A percentile compares a stretch with the other conserved stretches of the same genome.
Conservation (phyloP, 2,329 filamentous ascomycete species). For the Epichloe gansuensis region DNA sequence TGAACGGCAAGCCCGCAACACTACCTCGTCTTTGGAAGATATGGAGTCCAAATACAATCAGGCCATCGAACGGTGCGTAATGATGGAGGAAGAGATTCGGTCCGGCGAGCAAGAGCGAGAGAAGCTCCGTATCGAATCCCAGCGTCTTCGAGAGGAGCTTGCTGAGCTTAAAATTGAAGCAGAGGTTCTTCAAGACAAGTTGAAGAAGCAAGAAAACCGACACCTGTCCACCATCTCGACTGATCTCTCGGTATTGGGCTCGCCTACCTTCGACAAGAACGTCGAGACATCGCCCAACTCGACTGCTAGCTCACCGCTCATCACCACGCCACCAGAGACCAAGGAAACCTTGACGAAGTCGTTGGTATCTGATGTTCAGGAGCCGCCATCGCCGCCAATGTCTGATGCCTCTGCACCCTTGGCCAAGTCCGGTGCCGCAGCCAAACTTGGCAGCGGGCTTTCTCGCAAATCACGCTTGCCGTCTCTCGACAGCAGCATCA, state of each 20-base stretch:
- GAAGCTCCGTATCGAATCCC: slow-evolving; percentile 74
- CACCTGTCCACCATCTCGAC: slow-evolving; percentile 49
- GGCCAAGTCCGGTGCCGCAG: slow-evolving; percentile 37
- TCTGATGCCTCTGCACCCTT: slow-evolving; percentile 66
- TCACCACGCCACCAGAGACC: slow-evolving; percentile 68
- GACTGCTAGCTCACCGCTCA: slow-evolving; percentile 83
- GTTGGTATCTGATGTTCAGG: slow-evolving; percentile 54
- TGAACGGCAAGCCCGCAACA: slow-evolving; percentile 90
- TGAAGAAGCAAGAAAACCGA: slow-evolving; percentile 56
- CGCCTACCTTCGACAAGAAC: slow-evolving; percentile 59
- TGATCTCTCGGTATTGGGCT: slow-evolving; percentile 51
- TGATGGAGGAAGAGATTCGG: slow-evolving; percentile 93
- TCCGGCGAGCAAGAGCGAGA: slow-evolving; percentile 87
- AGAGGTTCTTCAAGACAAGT: slow-evolving; percentile 88
- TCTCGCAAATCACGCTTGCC: slow-evolving; percentile 41
- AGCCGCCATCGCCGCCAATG: slow-evolving; percentile 86
- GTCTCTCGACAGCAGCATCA: slow-evolving; percentile 40
- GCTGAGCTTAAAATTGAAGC: slow-evolving; percentile 89
- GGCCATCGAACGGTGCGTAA: slow-evolving; percentile 78
- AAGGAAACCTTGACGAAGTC: slow-evolving; percentile 50
- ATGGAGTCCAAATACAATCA: slow-evolving; percentile 96
- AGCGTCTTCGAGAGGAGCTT: slow-evolving; percentile 80
- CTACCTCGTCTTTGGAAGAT: slow-evolving; percentile 89
- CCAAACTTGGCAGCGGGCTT: slow-evolving; percentile 16
- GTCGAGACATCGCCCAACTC: slow-evolving; percentile 66